Evolutionary conservation across 805 yeast genomes (phyloP).

Genomic region (Diddensiella caesifluorescens): DNA sequence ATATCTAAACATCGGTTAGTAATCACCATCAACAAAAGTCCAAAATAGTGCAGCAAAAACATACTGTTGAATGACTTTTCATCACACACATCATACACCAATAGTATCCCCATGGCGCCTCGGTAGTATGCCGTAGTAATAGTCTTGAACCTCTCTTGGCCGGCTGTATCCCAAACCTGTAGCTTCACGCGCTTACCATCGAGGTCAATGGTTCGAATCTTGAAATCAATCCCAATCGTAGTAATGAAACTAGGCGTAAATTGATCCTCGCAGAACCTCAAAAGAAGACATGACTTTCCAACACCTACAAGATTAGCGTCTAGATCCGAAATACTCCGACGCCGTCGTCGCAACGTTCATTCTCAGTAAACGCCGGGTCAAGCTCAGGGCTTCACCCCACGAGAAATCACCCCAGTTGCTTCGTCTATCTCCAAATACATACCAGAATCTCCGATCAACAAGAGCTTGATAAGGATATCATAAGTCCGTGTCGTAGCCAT

Average conservation of each 20-base stretch:
- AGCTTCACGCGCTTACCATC: conserved; percentile 90
- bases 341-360: no score
- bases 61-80: conserved; percentile 77
- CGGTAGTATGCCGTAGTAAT: conserved; percentile 97
- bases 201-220: conserved; percentile 90
- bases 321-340: no score
- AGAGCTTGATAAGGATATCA: conserved; percentile 85
- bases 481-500: conserved; percentile 41
- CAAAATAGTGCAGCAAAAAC: no score
- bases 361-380: no score
- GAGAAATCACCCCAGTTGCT: no score
- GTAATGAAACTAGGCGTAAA: conserved; percentile 96
- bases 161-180: conserved; percentile 99
- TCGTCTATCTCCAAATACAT: conserved; percentile 15
- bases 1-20: conserved; percentile 39
- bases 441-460: conserved; percentile 89
- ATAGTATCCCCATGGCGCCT: conserved; percentile 97
- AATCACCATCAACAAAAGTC: neutral
- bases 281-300: conserved; percentile 65
- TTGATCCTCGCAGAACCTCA: conserved; percentile 93
- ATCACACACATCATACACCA: conserved; percentile 97
- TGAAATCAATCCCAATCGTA: conserved; percentile 97
- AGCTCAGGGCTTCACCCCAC: no score
- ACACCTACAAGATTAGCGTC: conserved; percentile 28
- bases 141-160: conserved; percentile 96